Evolutionary conservation across 495 filamentous ascomycete genomes (phyloP), one percentile per base, ranked within the genome.

Genomic region (Lasiosphaeria hispida): DNA sequence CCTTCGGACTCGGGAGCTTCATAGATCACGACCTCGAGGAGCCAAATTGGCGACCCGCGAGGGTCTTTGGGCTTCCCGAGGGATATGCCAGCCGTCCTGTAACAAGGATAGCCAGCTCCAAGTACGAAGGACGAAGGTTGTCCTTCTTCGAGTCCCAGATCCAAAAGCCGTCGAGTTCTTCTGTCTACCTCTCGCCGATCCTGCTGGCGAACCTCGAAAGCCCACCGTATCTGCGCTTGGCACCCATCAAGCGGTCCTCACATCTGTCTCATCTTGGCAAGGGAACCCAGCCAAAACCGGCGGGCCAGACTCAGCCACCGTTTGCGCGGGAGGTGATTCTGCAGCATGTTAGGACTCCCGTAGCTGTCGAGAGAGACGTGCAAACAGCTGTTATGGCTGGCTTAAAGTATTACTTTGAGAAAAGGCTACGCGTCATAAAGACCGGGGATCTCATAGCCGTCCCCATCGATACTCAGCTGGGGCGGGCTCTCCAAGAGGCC

Each of bases 321-420:
- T 80, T 87, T 55, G 95, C 94, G 13, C 90, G 90, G 59, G 93
- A 97, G 68, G 86, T 97, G 30, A 96, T 89, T 1, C 71, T 98
- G n/a, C 79, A 91, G 43, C 94, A 96, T 60, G 81, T 98, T 40
- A 87, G 90, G 7, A 97, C 92, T 0, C 95, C 94, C 0, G 72
- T 93, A 8, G 90, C 90, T 7, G 91, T 88, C 37, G 92, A 97
- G 57, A 81, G 90, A 19, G 79, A 87, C 9, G 81, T 96, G 7
- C 90, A 97, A 62, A 87, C 89, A 11, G 86, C 85, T 8, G 80
- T 97, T 10, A 90, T 97, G 63, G 82, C 87, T 4, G 90, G 87
- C 5, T 68, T 98, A 18, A 96, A 96, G 67, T 83, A 83, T 42
- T 85, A 96, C 64, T 97, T 97, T 64, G 87, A 93, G 64, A 81